Evolutionary conservation across 176 grass and related monocot species (phyloP).

Genomic region (Musa itinerans): DNA sequence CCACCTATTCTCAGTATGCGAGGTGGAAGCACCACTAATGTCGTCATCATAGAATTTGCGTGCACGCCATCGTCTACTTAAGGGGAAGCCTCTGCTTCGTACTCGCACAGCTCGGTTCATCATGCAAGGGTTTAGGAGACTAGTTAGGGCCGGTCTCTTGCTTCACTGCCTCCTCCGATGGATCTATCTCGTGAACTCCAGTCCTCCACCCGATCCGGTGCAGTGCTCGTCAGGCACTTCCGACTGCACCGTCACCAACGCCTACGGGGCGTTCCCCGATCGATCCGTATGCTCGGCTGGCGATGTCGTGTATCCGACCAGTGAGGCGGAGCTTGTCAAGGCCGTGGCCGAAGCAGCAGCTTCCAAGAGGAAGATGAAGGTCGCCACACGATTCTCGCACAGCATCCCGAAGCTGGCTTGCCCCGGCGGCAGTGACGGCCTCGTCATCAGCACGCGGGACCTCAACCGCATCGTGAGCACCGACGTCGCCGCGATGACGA

Average conservation of each 20-base stretch:
- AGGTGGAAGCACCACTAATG: too few relatives aligned
- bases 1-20: too few relatives aligned
- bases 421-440: slow-evolving; percentile 36
- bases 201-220: slow-evolving; percentile 43
- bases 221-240: slow-evolving; percentile 29
- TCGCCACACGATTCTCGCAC: slow-evolving; percentile 42
- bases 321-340: slow-evolving; percentile 48
- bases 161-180: neutral
- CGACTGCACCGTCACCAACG: slow-evolving; percentile 47
- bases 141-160: too few relatives aligned
- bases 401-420: slow-evolving; percentile 61
- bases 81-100: too few relatives aligned
- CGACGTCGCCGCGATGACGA: neutral
- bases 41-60: too few relatives aligned
- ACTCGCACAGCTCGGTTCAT: too few relatives aligned
- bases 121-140: too few relatives aligned
- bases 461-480: slow-evolving; percentile 34
- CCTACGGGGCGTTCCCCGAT: slow-evolving; percentile 49
- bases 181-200: slow-evolving; percentile 10
- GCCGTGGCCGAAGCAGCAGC: slow-evolving; percentile 32
- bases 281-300: slow-evolving; percentile 40
- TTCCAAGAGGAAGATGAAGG: slow-evolving; percentile 46
- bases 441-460: slow-evolving; percentile 40
- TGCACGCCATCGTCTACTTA: too few relatives aligned
- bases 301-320: slow-evolving; percentile 30